Evolutionary conservation across 23 red algal genomes (phyloP).

Genomic region (Gracilaria vermiculophylla): DNA sequence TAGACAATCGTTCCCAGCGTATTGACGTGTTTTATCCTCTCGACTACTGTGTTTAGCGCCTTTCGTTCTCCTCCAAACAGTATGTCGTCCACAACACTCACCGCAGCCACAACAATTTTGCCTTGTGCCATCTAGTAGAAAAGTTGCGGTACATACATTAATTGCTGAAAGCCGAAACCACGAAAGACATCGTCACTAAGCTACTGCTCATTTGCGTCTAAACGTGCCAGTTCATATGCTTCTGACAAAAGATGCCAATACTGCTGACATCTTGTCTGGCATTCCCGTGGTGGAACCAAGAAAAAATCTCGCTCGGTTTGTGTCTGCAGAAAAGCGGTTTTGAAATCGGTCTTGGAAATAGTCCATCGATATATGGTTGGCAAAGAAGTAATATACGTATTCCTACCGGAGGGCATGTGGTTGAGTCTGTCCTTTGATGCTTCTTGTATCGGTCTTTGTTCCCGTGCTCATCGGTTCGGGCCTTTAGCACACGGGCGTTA

Average conservation of each 20-base stretch:
- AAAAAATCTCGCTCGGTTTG: conserved; percentile 33
- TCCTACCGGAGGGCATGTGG: conserved; percentile 11
- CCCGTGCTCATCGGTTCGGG: conserved; percentile 13
- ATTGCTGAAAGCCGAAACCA: background rate
- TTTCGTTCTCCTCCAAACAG: background rate
- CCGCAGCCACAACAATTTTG: background rate
- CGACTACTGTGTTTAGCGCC: background rate
- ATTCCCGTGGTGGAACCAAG: conserved; percentile 6
- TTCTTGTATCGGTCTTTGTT: conserved; percentile 43
- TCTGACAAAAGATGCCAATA: conserved; percentile 22
- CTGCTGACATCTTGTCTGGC: background rate
- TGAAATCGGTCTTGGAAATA: conserved; percentile 26
- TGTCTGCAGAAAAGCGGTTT: conserved; percentile 36
- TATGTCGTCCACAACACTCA: conserved; percentile 56
- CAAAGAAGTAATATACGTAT: conserved; percentile 24
- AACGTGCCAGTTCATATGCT: conserved; percentile 15
- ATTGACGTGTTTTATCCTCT: background rate
- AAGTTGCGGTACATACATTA: conserved; percentile 33
- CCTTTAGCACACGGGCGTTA: conserved; percentile 2
- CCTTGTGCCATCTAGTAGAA: background rate
- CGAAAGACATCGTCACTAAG: background rate
- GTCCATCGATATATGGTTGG: background rate
- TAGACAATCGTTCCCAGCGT: conserved; percentile 7
- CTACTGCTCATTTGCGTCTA: conserved; percentile 26
- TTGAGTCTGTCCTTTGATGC: conserved; percentile 11